Evolutionary conservation across 257 asterid species (phyloP).

Genomic region (Solanum etuberosum): DNA sequence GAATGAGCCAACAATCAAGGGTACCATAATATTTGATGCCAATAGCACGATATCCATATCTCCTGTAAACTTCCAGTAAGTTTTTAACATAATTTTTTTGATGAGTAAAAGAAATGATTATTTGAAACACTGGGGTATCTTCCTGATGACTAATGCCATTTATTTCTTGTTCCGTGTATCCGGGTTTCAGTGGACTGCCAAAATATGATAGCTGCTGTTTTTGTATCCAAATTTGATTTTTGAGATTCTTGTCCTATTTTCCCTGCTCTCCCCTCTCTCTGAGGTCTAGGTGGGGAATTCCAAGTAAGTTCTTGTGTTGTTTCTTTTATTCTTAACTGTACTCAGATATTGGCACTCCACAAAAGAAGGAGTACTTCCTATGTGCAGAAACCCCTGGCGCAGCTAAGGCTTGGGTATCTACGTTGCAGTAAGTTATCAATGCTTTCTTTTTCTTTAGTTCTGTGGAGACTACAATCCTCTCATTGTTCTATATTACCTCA

Average conservation of each 20-base stretch:
- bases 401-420: slow-evolving; percentile 93
- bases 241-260: not conserved
- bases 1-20: slow-evolving; percentile 84
- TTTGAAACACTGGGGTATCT: not conserved
- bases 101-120: not conserved
- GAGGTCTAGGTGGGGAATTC: not conserved
- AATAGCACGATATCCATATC: slow-evolving; percentile 86
- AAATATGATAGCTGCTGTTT: slow-evolving; percentile 96
- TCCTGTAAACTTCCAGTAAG: slow-evolving; percentile 97
- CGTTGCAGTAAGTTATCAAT: slow-evolving; percentile 73
- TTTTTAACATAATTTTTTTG: slow-evolving; percentile 4
- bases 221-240: slow-evolving; percentile 60
- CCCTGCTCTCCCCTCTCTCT: not conserved
- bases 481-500: not conserved
- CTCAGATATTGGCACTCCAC: slow-evolving; percentile 96
- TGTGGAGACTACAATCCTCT: not conserved
- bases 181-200: slow-evolving; percentile 64
- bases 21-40: slow-evolving; percentile 78
- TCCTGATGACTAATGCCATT: not conserved
- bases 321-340: slow-evolving; percentile 34
- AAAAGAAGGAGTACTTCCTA: slow-evolving; percentile 76
- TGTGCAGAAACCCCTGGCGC: slow-evolving; percentile 98
- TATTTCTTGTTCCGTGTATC: slow-evolving; percentile 11
- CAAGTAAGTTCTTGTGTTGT: not conserved
- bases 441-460: not conserved